Evolutionary conservation across 768 basidiomycete genomes (phyloP), one percentile per base, ranked within the genome.

Genomic region (Leccinum imitatum): DNA sequence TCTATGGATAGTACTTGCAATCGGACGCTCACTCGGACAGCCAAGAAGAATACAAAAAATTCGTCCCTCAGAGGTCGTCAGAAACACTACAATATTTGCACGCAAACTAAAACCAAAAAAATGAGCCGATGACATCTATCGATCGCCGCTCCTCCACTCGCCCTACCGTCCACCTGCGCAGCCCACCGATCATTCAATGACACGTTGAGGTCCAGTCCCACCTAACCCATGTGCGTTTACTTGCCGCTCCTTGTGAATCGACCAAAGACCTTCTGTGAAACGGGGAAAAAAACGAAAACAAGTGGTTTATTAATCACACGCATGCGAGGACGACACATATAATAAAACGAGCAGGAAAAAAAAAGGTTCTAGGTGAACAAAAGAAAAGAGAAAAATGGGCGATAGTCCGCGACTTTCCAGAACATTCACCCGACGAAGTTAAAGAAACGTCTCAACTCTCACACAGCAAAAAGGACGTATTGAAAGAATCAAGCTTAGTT

Each of bases 191-290:
- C 44, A 46, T 46, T 46, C 44, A 46, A 46, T 46, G n/a, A 19
- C 4, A 44, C 44, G 4, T 41, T 41, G 17, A 35, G 56, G 23
- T 44, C 55, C 35, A 44, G 15, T n/a, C 39, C 39, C 13, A 35
- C 13, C 13, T 35, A 35, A 35, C 13, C 33, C 39, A 41, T n/a
- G n/a, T 44, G 44, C 15, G 50, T 50, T 72, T 17, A 72, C 60
- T 73, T 72, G 60, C 63, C 67, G 57, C 60, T 6, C 31, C 62
- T 63, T n/a, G 64, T 52, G 53, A 72, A 54, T 46, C 69, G 71
- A n/a, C 56, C 54, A 21, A 72, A 71, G 58, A 69, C 69, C 59
- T 63, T 72, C 71, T 72, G 61, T 65, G 57, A 67, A 59, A 63
- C 25, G 53, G 57, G 64, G 59, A 47, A 46, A 19, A 39, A 55